Evolutionary conservation across 352 stramenopile species (phyloP).

Genomic region (Globisporangium spiculum): DNA sequence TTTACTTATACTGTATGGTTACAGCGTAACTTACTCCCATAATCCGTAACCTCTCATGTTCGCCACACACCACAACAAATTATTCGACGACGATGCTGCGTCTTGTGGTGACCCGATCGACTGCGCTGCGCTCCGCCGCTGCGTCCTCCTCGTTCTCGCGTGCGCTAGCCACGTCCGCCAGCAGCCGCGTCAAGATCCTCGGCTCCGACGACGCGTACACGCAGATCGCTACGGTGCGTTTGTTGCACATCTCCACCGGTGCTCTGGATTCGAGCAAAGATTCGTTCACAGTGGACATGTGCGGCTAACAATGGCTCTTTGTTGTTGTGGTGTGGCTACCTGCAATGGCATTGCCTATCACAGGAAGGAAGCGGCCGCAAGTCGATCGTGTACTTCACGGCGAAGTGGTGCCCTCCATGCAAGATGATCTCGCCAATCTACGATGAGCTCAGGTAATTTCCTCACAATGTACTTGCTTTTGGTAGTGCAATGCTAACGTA

Average conservation of each 20-base stretch:
- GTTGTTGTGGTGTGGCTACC: not conserved
- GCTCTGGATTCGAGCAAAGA: not conserved
- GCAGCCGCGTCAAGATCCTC: slow-evolving; percentile 72
- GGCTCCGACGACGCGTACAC: slow-evolving; percentile 73
- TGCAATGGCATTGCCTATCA: not conserved
- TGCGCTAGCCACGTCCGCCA: slow-evolving; percentile 33
- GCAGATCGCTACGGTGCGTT: slow-evolving; percentile 57
- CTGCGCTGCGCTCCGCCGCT: slow-evolving; percentile 25
- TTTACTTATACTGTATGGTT: no score
- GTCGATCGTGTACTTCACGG: slow-evolving; percentile 88
- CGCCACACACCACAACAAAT: not conserved
- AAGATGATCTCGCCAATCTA: slow-evolving; percentile 90
- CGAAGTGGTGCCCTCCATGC: slow-evolving; percentile 89
- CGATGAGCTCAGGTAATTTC: slow-evolving; percentile 69
- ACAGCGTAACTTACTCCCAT: not conserved
- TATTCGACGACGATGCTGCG: slow-evolving; percentile 40
- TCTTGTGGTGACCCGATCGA: slow-evolving; percentile 26
- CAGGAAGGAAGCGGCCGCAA: slow-evolving; percentile 65
- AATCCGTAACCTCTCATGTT: not conserved
- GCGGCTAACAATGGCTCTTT: not conserved
- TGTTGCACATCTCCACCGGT: not conserved
- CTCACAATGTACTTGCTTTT: not conserved
- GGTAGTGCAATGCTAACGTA: not conserved
- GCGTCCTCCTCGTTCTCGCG: slow-evolving; percentile 19
- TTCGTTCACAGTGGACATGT: not conserved